Conservation (phyloP, 192 early-diverging fungal genomes). For the Gamsiella multidivaricata region DNA sequence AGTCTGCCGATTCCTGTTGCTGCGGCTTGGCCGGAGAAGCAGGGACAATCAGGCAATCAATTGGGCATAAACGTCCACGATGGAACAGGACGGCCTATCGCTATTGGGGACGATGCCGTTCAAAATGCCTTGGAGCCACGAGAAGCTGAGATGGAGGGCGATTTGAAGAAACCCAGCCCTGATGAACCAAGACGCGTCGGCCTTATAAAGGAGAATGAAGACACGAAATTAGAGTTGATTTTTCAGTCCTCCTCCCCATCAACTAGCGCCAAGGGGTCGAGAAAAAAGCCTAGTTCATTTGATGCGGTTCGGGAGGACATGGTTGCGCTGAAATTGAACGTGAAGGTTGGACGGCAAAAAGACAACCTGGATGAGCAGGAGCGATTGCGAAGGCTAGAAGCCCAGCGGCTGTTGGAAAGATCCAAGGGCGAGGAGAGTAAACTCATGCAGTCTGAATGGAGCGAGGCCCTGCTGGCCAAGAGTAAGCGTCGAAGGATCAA, state of each 20-base stretch:
- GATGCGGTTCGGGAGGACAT: constrained; percentile 43
- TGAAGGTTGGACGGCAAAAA: constrained; percentile 40
- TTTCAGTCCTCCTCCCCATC: neutral
- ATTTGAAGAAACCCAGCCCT: no score
- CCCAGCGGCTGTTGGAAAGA: neutral
- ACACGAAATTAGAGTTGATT: neutral
- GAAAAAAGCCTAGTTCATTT: constrained; percentile 14
- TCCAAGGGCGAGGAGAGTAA: neutral
- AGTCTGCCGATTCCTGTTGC: no score
- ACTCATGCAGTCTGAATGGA: constrained; percentile 43
- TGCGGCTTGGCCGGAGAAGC: no score
- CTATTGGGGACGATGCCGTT: no score
- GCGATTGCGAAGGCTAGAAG: neutral
- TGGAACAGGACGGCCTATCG: no score
- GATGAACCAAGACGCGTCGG: no score
- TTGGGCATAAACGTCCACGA: no score
- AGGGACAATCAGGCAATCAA: no score
- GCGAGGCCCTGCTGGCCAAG: constrained; percentile 5
- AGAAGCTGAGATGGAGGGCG: no score
- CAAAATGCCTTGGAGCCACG: no score
- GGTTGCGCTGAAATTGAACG: constrained; percentile 27
- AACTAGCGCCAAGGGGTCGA: neutral
- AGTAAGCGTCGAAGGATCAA: constrained; percentile 29
- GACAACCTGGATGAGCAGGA: constrained; percentile 31
- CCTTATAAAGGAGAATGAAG: no score